Conservation (phyloP, 352 stramenopile genomes). For the Phytopythium delawarense region DNA sequence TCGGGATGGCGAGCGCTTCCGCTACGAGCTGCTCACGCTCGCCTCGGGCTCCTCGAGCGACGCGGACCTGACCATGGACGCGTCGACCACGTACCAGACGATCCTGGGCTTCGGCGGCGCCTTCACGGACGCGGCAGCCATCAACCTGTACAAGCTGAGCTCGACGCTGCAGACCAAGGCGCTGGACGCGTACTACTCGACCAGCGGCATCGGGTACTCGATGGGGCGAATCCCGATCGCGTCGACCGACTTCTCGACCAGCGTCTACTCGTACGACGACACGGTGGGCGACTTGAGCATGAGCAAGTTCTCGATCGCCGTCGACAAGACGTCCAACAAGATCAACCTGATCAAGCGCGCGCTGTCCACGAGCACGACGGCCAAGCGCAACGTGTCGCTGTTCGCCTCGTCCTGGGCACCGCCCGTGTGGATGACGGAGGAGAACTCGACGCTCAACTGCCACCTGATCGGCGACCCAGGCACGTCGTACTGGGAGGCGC, state of each 20-base stretch:
- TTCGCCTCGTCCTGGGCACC: conserved; percentile 75
- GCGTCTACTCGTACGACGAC: conserved; percentile 40
- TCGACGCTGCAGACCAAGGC: conserved; percentile 44
- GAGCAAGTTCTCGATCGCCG: conserved; percentile 60
- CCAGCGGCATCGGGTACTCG: conserved; percentile 58
- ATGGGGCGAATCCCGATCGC: conserved; percentile 72
- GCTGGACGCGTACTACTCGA: conserved; percentile 62
- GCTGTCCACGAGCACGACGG: conserved; percentile 19
- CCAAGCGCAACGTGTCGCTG: conserved; percentile 32
- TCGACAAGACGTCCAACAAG: conserved; percentile 55
- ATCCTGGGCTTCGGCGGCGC: conserved; percentile 80
- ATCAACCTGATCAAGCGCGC: conserved; percentile 30
- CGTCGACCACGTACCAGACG: conserved; percentile 38
- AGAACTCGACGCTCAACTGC: conserved; percentile 43
- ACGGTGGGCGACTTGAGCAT: conserved; percentile 33
- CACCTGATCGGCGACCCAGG: conserved; percentile 36
- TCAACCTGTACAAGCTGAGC: conserved; percentile 67
- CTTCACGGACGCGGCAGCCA: conserved; percentile 75
- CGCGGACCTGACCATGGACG: conserved; percentile 33
- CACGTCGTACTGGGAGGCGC: conserved; percentile 40
- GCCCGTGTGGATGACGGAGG: conserved; percentile 76
- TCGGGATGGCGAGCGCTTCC: conserved; percentile 38
- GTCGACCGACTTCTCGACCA: conserved; percentile 72
- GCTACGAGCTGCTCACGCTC: conserved; percentile 23
- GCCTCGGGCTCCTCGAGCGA: background rate